Conservation (phyloP, 345 rosid genomes). For the Eucalyptus regnans region DNA sequence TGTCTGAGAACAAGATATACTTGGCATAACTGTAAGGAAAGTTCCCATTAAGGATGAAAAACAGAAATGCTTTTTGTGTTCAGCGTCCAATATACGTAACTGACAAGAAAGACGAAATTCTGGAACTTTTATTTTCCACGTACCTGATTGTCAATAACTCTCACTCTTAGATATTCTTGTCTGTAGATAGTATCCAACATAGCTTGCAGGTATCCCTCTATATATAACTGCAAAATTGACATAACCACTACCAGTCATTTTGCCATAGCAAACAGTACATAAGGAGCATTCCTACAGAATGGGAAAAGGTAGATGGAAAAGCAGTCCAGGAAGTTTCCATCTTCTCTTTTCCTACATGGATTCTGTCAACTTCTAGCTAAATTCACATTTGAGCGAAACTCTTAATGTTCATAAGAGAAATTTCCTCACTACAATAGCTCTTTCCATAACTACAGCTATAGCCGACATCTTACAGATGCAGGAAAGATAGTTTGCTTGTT, state of each 20-base stretch:
- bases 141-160: constrained; percentile 84
- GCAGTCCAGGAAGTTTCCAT: not conserved
- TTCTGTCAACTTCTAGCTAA: not conserved
- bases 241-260: not conserved
- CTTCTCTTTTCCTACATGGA: not conserved
- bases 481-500: not conserved
- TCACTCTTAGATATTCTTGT: constrained; percentile 90
- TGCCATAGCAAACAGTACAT: not conserved
- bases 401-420: not conserved
- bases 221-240: constrained; percentile 46
- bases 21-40: not conserved
- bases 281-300: not conserved
- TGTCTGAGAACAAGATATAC: not conserved
- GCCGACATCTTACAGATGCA: not conserved
- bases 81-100: not conserved
- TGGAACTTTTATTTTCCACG: not conserved
- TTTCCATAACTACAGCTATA: not conserved
- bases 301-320: not conserved
- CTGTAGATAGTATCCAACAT: constrained; percentile 82
- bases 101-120: not conserved
- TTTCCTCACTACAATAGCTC: not conserved
- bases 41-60: not conserved
- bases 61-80: not conserved
- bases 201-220: constrained; percentile 96
- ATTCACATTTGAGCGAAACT: not conserved